phyloP scores from a whole-genome alignment of 257 asterid species.

The Petunia secreta region DNA sequence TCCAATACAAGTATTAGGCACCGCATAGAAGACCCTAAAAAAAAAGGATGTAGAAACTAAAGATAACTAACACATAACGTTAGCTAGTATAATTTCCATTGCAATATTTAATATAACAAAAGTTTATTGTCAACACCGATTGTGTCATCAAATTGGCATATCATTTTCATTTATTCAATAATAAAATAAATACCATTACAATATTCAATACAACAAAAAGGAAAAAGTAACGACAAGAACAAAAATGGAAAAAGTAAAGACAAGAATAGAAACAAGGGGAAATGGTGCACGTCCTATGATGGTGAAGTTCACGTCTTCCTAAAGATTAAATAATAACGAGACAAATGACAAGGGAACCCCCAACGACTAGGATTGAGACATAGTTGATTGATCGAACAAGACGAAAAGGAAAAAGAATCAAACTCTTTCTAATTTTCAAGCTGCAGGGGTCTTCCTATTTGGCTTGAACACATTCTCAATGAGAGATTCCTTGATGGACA shows the following conservation, averaged over 20 bases:
- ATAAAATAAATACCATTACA: slow-evolving; percentile 36
- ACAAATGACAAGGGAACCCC: not conserved
- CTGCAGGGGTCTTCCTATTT: slow-evolving; percentile 43
- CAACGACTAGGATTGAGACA: not conserved
- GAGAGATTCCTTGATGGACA: slow-evolving; percentile 76
- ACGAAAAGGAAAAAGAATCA: not conserved
- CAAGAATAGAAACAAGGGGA: not conserved
- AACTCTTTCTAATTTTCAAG: not conserved
- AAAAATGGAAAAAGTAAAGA: not conserved
- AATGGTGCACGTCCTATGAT: slow-evolving; percentile 27
- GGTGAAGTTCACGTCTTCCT: not conserved
- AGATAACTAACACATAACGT: not conserved
- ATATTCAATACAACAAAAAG: slow-evolving; percentile 27
- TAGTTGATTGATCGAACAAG: not conserved
- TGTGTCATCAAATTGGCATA: slow-evolving; percentile 15
- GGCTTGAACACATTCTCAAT: slow-evolving; percentile 69
- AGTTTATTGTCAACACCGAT: not conserved
- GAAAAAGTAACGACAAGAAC: not conserved
- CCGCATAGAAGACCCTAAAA: too few relatives aligned
- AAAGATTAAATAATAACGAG: not conserved
- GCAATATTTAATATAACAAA: too few relatives aligned
- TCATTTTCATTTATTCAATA: slow-evolving; percentile 31
- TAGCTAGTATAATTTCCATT: not conserved
- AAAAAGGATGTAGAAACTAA: not conserved
- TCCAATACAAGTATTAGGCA: too few relatives aligned